Conservation (phyloP, 192 early-diverging fungal genomes). For the Diversispora eburnea region DNA sequence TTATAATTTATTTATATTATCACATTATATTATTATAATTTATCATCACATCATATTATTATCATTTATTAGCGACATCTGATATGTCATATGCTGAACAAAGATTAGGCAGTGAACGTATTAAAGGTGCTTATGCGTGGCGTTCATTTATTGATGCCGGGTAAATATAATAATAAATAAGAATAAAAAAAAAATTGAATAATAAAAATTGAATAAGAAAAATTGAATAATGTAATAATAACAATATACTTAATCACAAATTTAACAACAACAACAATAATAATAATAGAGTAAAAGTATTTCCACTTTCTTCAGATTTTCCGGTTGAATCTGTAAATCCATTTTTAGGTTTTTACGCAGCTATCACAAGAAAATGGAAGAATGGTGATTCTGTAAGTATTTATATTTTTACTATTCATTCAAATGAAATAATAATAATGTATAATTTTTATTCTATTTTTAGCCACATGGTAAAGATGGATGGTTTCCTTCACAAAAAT, state of each 20-base stretch:
- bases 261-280: neutral
- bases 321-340: conserved; percentile 53
- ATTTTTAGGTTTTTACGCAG: conserved; percentile 52
- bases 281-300: conserved; percentile 29
- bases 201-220: neutral
- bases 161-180: conserved; percentile 1
- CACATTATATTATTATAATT: neutral
- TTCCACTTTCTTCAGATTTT: conserved; percentile 55
- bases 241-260: neutral
- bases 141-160: conserved; percentile 39
- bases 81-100: conserved; percentile 52
- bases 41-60: too few species aligned
- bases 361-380: conserved; percentile 46
- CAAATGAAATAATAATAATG: neutral
- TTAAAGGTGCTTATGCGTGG: conserved; percentile 53
- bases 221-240: neutral
- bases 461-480: conserved; percentile 46
- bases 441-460: neutral
- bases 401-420: conserved; percentile 7
- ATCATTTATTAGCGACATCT: conserved; percentile 37
- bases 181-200: too few species aligned
- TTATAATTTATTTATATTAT: too few species aligned
- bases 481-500: conserved; percentile 41
- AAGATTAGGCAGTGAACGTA: conserved; percentile 44
- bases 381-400: conserved; percentile 42